These are phyloP conservation scores for Begonia peltatifolia DNA, from an alignment of 306 rosid genomes.

Conservation along the genomic window DNA sequence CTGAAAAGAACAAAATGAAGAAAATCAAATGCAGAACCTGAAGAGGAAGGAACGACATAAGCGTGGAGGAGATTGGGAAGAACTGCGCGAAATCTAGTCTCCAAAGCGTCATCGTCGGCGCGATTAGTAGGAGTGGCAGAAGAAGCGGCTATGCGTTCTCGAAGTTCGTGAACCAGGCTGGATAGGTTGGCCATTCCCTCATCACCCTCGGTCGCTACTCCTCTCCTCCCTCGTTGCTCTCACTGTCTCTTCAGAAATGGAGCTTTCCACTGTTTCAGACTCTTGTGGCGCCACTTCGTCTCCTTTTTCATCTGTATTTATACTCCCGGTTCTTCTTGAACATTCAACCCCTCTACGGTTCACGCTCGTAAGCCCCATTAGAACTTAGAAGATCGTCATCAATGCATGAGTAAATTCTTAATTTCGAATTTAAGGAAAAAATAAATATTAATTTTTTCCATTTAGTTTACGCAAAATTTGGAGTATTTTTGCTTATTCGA, in stretches of 20 bases:
- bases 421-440: too few relatives aligned
- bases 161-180: conserved; percentile 66
- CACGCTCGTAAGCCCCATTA: too few relatives aligned
- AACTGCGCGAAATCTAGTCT: conserved; percentile 59
- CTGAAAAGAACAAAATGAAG: conserved; percentile 1
- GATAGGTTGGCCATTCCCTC: conserved; percentile 40
- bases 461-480: too few relatives aligned
- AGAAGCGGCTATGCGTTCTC: conserved; percentile 64
- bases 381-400: too few relatives aligned
- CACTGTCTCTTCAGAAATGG: conserved; percentile 8
- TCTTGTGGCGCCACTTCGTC: not conserved
- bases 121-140: conserved; percentile 38
- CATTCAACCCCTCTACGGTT: too few relatives aligned
- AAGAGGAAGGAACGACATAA: conserved; percentile 50
- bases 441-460: too few relatives aligned
- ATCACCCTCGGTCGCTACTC: conserved; percentile 1
- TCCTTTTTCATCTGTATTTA: not conserved
- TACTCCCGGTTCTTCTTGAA: not conserved
- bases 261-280: not conserved
- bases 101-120: conserved; percentile 47
- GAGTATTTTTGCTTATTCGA: too few relatives aligned
- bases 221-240: conserved; percentile 7
- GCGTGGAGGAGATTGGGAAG: conserved; percentile 70
- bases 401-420: too few relatives aligned
- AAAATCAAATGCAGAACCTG: conserved; percentile 20